Base-by-base conservation (phyloP, 2,329 filamentous ascomycete species). In the Cercospora zeina region DNA sequence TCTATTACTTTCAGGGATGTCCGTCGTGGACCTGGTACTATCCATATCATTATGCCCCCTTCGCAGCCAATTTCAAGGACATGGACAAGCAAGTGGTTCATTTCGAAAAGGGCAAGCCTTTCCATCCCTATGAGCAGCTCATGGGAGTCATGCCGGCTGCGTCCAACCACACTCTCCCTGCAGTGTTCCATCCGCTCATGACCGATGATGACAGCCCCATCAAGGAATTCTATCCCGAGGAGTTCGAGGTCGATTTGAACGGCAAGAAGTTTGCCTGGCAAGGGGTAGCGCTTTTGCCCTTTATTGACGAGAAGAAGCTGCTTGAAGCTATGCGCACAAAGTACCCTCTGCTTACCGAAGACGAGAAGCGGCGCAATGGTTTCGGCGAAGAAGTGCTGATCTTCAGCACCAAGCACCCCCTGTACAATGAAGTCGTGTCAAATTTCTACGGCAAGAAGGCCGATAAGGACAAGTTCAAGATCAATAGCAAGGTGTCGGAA, bases 1-100 rank as follows among this genome's bases (percentile, higher is more conserved):
- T 93, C 36, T 99, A 99, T 77, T 99, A 99, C 76, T 96, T 97
- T 76, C 95, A 99, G 77, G 95, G 95, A 27, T 99, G 95, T 71
- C 92, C 95, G 21, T 97, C 92, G 0, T 99, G 96, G 95, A 96
- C 93, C 57, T 99, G 95, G 95, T 99, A 95, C 75, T 99, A 97
- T 73, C 95, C 95, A 0, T 96, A 97, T 73, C 95, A 99, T 74
- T 99, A 99, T 74, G 96, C 95, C 1, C 95, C 96, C 3, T 99
- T 99, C 74, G 95, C 95, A 2, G 90, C 92, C 57, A 95, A 99
- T 76, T 99, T 99, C 75, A 88, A 89, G 62, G 88, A 93, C 60
- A 82, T 99, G 50, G 85, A 83, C 57, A 87, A 91, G 68, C 87
- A 96, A 81, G 82, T 89, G 33, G 85, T 96, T 67, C 80, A 83